These are phyloP conservation scores for Hypoxylon rubiginosum DNA, from an alignment of 2,329 filamentous ascomycete genomes.

Conservation along the genomic window DNA sequence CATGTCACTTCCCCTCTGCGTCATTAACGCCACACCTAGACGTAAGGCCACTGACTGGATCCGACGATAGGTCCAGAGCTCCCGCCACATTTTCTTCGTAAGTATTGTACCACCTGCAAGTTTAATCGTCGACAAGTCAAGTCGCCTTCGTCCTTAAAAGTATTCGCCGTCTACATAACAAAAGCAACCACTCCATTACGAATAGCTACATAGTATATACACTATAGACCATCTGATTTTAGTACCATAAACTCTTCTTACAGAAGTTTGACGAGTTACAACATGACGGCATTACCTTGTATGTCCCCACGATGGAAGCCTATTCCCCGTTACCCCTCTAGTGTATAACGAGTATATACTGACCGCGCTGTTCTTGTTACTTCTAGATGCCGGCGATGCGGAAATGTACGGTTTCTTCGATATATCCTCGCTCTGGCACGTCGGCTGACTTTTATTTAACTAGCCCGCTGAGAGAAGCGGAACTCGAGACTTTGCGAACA, in stretches of 20 bases:
- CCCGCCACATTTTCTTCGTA: conserved; percentile 39
- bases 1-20: conserved; percentile 34
- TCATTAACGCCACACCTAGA: conserved; percentile 42
- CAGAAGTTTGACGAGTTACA: conserved; percentile 22
- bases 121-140: conserved; percentile 18
- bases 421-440: conserved; percentile 1
- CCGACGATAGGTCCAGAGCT: conserved; percentile 30
- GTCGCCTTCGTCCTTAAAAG: conserved; percentile 1
- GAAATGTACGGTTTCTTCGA: conserved; percentile 76
- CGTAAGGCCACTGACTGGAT: conserved; percentile 9
- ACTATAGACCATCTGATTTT: conserved; percentile 2
- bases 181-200: not conserved
- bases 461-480: conserved; percentile 89
- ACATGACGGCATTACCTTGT: conserved; percentile 53
- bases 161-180: not conserved
- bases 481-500: conserved; percentile 90
- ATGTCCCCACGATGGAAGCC: conserved; percentile 11
- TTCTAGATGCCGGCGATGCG: conserved; percentile 92
- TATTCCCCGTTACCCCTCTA: not conserved
- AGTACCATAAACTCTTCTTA: conserved; percentile 3
- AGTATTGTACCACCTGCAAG: conserved; percentile 22
- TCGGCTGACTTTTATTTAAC: conserved; percentile 35
- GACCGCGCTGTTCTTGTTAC: conserved; percentile 15
- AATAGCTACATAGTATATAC: conserved; percentile 7
- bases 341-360: conserved; percentile 16